Base-by-base conservation (phyloP, 495 filamentous ascomycete species). In the Penicillium longicatenatum region DNA sequence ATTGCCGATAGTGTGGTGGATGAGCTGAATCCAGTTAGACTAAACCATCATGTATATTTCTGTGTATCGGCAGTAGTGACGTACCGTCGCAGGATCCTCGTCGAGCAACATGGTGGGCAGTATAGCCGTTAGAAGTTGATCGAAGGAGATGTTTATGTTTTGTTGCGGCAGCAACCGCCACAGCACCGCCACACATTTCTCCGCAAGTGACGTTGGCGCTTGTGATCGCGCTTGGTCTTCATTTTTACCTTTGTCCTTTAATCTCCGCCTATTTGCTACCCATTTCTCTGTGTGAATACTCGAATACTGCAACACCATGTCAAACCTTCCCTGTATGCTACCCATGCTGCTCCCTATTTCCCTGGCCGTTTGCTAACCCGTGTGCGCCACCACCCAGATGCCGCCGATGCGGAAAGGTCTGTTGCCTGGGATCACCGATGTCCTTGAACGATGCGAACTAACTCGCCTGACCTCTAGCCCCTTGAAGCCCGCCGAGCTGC, bases 361-460 rank as follows among this genome's bases (percentile, higher is more conserved):
- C 41, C 42, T 57, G 17, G 69, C 56, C 8, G 21, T 48, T 52
- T 57, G 46, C 61, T 66, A 29, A 63, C 55, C 52, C 42, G 57
- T 24, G 43, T 24, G 43, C 24, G 50, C 57, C 49, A 44, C 43
- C 52, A 17, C 59, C 46, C 74, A 98, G 94, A 98, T 80, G 94
- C 94, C 67, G 92, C 93, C 51, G 94, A 98, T 78, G 94, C 92
- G 59, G 94, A 98, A 79, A 95, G 90, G 93, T 97, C 60, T 57
- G 78, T 75, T 52, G 86, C 88, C 66, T 54, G 70, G 64, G 33
- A 37, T 22, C 21, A n/a, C 43, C 16, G 16, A 24, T 43, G 26
- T 11, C 12, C 39, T 10, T 52, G 47, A 59, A 44, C 21, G 26
- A 16, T 37, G 35, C 41, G 17, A 65, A 60, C 59, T 60, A 57